A percentile compares a stretch with the other conserved stretches of the same genome.
Evolutionary conservation across 495 filamentous ascomycete genomes (phyloP).

Genomic region (Bathelium albidoporum): DNA sequence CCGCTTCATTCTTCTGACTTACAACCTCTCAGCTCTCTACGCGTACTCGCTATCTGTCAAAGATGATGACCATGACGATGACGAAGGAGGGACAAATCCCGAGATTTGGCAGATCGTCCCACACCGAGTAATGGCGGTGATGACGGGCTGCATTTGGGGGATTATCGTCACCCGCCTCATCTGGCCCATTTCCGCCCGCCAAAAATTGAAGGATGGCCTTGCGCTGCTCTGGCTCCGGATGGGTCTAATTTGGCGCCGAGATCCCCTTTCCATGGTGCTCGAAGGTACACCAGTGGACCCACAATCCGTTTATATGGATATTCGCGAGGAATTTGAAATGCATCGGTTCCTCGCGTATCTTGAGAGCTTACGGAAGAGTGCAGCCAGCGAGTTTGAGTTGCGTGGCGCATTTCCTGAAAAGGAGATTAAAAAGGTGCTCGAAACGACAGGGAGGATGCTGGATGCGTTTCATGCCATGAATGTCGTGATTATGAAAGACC

Average conservation of each 20-base stretch:
- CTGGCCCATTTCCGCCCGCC: conserved; percentile 84
- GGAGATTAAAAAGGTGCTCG: conserved; percentile 59
- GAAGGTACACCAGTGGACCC: conserved; percentile 34
- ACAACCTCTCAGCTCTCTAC: conserved; percentile 93
- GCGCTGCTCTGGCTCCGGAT: conserved; percentile 83
- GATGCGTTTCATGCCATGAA: conserved; percentile 95
- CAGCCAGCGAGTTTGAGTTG: conserved; percentile 72
- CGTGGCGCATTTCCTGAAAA: conserved; percentile 69
- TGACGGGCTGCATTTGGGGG: conserved; percentile 83
- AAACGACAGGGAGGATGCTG: conserved; percentile 69
- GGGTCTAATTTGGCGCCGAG: conserved; percentile 93
- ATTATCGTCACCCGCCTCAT: conserved; percentile 79
- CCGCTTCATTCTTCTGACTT: conserved; percentile 72
- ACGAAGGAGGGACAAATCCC: conserved; percentile 77
- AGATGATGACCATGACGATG: conserved; percentile 61
- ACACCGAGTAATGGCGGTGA: conserved; percentile 84
- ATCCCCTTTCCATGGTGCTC: conserved; percentile 69
- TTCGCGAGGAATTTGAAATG: conserved; percentile 65
- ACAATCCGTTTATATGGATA: conserved; percentile 53
- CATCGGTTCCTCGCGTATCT: conserved; percentile 54
- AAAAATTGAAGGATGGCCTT: conserved; percentile 76
- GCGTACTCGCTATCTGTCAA: conserved; percentile 77
- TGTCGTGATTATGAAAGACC: conserved; percentile 74
- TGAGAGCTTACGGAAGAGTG: conserved; percentile 61
- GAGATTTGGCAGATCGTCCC: conserved; percentile 78